These are phyloP conservation scores for Starmerella roubikii DNA, from an alignment of 805 yeast genomes.

Conservation along the genomic window DNA sequence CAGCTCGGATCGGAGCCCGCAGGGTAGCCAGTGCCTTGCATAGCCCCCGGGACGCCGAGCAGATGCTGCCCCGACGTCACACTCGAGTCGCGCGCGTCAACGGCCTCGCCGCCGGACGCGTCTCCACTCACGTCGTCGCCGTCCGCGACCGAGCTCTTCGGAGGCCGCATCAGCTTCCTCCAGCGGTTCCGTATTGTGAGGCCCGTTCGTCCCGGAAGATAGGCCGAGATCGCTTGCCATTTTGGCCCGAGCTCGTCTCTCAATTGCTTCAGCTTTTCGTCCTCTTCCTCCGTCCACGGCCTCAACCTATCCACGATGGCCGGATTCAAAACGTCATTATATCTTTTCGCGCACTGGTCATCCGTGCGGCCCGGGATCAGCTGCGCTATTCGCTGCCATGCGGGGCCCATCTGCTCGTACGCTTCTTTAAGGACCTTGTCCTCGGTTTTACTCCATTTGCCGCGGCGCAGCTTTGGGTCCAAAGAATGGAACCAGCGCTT, in stretches of 20 bases:
- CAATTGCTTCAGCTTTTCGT: constrained; percentile 48
- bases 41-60: constrained; percentile 14
- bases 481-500: constrained; percentile 79
- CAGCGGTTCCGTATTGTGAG: constrained; percentile 85
- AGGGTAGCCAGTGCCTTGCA: constrained; percentile 13
- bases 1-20: constrained; percentile 18
- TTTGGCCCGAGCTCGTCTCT: constrained; percentile 68
- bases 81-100: background rate
- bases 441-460: constrained; percentile 76
- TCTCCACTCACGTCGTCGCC: background rate
- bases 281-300: constrained; percentile 72
- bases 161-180: constrained; percentile 61
- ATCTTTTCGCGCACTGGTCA: constrained; percentile 88
- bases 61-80: background rate
- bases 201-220: constrained; percentile 69
- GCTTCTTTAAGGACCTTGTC: constrained; percentile 55
- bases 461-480: constrained; percentile 70
- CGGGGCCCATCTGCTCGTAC: constrained; percentile 54
- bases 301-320: constrained; percentile 59
- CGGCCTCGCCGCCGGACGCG: background rate
- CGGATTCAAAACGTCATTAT: constrained; percentile 79
- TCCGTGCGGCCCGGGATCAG: constrained; percentile 77
- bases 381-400: constrained; percentile 73
- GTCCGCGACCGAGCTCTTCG: background rate
- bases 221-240: constrained; percentile 70